Conservation (phyloP, 352 stramenopile species). For the Globisporangium cystogenes region DNA sequence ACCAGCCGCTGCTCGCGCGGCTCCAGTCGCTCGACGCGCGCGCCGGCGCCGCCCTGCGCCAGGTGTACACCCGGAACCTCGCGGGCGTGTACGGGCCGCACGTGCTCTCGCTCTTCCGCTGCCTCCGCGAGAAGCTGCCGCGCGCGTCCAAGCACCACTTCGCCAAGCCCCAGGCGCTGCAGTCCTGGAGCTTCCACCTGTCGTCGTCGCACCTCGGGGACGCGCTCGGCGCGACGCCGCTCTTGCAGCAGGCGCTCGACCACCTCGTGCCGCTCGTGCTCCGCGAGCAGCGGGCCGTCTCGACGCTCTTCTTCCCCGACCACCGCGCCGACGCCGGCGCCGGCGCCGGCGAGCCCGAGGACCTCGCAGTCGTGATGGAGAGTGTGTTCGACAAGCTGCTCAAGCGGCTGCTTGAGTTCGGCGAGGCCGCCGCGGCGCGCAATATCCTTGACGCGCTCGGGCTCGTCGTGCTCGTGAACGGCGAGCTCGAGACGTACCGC, state of each 20-base stretch:
- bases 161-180: conserved; percentile 46
- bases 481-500: conserved; percentile 33
- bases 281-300: conserved; percentile 38
- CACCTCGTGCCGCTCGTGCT: conserved; percentile 55
- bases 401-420: conserved; percentile 67
- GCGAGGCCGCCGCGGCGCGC: conserved; percentile 38
- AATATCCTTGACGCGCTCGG: conserved; percentile 68
- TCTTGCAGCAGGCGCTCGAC: conserved; percentile 66
- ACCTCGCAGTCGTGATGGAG: conserved; percentile 55
- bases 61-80: conserved; percentile 51
- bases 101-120: conserved; percentile 50
- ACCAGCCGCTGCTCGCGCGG: conserved; percentile 33
- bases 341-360: conserved; percentile 24
- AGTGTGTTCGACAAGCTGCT: conserved; percentile 66
- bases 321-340: conserved; percentile 14
- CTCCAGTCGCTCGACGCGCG: conserved; percentile 40
- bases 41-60: conserved; percentile 24
- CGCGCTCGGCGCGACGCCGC: conserved; percentile 39
- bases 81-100: conserved; percentile 46
- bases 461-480: conserved; percentile 47
- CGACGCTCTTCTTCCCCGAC: conserved; percentile 39
- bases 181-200: conserved; percentile 59
- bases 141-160: conserved; percentile 43
- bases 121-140: conserved; percentile 54
- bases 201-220: conserved; percentile 53